These are phyloP conservation scores for barley (Hordeum vulgare) DNA, from an alignment of 176 grass and related monocot genomes.

Conservation along the genomic window DNA sequence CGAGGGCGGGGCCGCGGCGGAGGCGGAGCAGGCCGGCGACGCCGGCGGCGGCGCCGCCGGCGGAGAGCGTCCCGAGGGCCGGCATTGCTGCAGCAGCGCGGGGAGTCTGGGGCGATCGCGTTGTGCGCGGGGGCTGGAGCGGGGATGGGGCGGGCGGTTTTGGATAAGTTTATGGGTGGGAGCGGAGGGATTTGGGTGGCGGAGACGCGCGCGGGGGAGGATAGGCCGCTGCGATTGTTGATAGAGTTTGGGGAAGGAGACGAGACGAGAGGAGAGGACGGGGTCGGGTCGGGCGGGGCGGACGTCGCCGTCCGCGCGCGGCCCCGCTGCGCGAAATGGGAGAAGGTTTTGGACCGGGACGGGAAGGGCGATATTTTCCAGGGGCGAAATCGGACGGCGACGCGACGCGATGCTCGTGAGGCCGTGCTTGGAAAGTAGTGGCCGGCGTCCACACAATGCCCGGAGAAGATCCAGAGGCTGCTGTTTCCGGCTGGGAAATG, in stretches of 20 bases:
- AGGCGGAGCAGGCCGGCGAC: constrained; percentile 58
- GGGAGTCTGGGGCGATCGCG: neutral
- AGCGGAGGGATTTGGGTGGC: constrained; percentile 30
- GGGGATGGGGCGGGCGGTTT: neutral
- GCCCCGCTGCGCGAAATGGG: neutral
- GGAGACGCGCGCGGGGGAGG: constrained; percentile 29
- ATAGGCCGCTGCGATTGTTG: neutral
- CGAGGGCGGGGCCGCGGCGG: constrained; percentile 14
- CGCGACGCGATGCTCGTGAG: neutral
- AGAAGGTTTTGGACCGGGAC: neutral
- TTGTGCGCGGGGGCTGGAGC: neutral
- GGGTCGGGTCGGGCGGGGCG: neutral
- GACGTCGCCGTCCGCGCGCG: constrained; percentile 7
- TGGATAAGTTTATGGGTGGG: constrained; percentile 23
- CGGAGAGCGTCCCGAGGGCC: constrained; percentile 50
- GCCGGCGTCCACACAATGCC: neutral
- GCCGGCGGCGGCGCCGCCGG: constrained; percentile 22
- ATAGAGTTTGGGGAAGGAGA: constrained; percentile 1
- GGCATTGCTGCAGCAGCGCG: constrained; percentile 35
- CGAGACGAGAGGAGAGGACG: too few relatives aligned
- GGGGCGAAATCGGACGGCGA: neutral
- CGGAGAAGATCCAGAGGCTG: neutral
- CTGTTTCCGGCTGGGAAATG: neutral
- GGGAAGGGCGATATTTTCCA: neutral
- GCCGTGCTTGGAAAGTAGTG: neutral